Percentiles rank a stretch among this genome's conserved stretches.
Evolutionary conservation across 2,329 filamentous ascomycete genomes (phyloP).

Genomic region (Scedosporium apiospermum): DNA sequence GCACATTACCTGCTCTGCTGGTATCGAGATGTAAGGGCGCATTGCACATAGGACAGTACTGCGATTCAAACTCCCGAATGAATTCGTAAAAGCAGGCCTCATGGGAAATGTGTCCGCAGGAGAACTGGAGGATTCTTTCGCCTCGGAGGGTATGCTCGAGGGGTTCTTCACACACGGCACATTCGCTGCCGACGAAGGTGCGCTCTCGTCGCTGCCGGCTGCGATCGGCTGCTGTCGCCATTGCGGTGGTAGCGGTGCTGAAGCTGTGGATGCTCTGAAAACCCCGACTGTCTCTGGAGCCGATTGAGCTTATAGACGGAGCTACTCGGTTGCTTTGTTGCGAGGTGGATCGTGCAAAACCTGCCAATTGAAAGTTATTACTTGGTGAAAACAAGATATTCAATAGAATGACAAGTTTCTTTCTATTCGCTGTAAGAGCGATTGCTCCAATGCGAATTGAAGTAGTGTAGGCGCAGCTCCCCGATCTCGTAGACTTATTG

Average conservation of each 20-base stretch:
- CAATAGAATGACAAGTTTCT: too few species aligned
- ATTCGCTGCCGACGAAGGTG: slow-evolving; percentile 91
- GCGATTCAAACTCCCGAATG: slow-evolving; percentile 86
- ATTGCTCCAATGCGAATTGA: too few species aligned
- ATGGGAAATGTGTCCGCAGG: slow-evolving; percentile 93
- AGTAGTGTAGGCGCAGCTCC: too few species aligned
- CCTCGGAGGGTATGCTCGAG: slow-evolving; percentile 90
- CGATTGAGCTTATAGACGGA: not conserved
- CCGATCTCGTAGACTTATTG: too few species aligned
- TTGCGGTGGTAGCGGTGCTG: slow-evolving; percentile 10
- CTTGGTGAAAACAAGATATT: not conserved
- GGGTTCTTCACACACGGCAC: slow-evolving; percentile 92
- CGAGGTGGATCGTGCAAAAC: not conserved
- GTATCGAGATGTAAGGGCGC: slow-evolving; percentile 86
- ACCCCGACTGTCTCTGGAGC: slow-evolving; percentile 1
- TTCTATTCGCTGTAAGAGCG: too few species aligned
- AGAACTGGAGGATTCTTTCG: slow-evolving; percentile 90
- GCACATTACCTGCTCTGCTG: slow-evolving; percentile 82
- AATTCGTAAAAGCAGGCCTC: slow-evolving; percentile 99
- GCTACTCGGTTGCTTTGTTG: not conserved
- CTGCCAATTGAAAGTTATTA: not conserved
- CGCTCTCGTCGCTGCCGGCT: slow-evolving; percentile 75
- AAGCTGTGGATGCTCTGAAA: slow-evolving; percentile 1
- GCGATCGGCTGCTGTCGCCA: slow-evolving; percentile 51
- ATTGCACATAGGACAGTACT: slow-evolving; percentile 90